Base-by-base conservation (phyloP, 768 basidiomycete genomes). In the Collybia nuda region DNA sequence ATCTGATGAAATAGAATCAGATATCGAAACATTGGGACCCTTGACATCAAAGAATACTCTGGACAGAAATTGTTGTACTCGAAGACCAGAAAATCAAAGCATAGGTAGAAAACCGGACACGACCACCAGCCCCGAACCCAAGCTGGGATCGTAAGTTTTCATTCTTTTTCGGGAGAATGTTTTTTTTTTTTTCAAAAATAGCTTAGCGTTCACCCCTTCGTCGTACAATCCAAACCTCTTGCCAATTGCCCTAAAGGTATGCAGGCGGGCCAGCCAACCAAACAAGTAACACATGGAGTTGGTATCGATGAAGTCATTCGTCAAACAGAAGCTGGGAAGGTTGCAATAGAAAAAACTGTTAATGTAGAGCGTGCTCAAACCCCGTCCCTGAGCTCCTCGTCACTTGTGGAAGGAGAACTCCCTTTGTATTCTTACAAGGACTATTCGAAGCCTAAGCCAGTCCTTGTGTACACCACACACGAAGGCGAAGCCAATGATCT, bases 401-500 rank as follows among this genome's bases (percentile, higher is more conserved):
- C 46, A 56, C 36, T 54, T 0, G 6, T 21, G 7, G 9, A 15
- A 5, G 14, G 14, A 32, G 41, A 50, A 32, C 53, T 62, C n/a
- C 64, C 63, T 9, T 24, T 50, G 2, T 71, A 69, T 37, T 64
- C 67, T 2, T 69, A 67, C 54, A 62, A 56, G 41, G 63, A 65
- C 35, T 67, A 65, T 38, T 42, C 38, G 7, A 37, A 59, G 6
- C 64, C 66, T 1, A 59, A 51, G 8, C 45, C 65, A 0, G 56
- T 48, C 17, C 40, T 67, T 17, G 65, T 68, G 12, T 69, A 64
- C 37, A 68, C 62, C 1, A 56, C 52, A 2, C 58, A 66, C 37
- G 66, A 62, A 36, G 60, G 60, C 2, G 69, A 71, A 43, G 56
- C 63, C 1, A 56, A 71, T 37, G 68, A 71, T 26, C 58, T 69